Percentiles rank a stretch among this genome's conserved stretches.
Conservation (phyloP, 441 rosid species). For the Macaranga tanarius region DNA sequence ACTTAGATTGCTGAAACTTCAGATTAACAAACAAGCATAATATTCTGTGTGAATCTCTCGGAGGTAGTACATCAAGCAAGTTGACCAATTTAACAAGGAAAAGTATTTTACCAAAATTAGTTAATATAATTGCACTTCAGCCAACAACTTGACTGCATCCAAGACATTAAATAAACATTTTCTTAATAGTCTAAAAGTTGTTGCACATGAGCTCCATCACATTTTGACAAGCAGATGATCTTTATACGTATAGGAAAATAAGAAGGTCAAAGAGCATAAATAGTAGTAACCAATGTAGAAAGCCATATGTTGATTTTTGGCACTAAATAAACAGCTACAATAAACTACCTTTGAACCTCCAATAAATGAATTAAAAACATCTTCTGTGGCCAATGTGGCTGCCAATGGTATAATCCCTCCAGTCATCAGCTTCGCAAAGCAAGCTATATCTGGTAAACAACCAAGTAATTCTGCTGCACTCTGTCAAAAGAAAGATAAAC, state of each 20-base stretch:
- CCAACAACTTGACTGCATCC: background rate
- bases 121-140: background rate
- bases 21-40: conserved; percentile 5
- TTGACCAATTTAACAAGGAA: background rate
- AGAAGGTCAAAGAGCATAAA: conserved; percentile 4
- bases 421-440: conserved; percentile 90
- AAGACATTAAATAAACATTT: conserved; percentile 1
- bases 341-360: conserved; percentile 79
- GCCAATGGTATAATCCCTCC: conserved; percentile 93
- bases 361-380: conserved; percentile 66
- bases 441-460: conserved; percentile 86
- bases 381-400: conserved; percentile 73
- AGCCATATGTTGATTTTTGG: background rate
- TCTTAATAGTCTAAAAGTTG: background rate
- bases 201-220: background rate
- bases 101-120: background rate
- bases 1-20: conserved; percentile 13
- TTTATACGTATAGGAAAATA: background rate
- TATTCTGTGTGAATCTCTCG: background rate
- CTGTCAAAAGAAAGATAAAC: conserved; percentile 36
- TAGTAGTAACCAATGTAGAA: background rate
- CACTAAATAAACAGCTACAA: conserved; percentile 11
- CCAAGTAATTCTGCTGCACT: conserved; percentile 76
- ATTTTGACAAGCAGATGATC: background rate
- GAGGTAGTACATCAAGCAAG: background rate